Percentiles rank a stretch among this genome's conserved stretches.
Evolutionary conservation across 768 basidiomycete genomes (phyloP).

Genomic region (Leccinellum rugosiceps): DNA sequence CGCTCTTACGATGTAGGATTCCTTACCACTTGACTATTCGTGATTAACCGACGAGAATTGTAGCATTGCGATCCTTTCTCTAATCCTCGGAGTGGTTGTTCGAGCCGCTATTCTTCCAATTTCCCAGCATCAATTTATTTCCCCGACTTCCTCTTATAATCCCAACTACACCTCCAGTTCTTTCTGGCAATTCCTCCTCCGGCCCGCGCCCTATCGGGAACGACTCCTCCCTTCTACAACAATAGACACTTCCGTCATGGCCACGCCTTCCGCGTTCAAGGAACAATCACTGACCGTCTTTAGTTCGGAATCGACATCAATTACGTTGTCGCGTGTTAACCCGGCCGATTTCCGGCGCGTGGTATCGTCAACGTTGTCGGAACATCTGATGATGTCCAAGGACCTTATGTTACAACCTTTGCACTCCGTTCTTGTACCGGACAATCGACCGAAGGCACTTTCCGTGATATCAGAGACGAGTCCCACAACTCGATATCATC

Average conservation of each 20-base stretch:
- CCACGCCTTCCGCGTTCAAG: constrained; percentile 40
- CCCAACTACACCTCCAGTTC: constrained; percentile 28
- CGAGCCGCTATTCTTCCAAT: constrained; percentile 22
- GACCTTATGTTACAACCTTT: constrained; percentile 38
- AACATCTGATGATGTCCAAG: constrained; percentile 28
- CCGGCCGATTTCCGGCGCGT: constrained; percentile 22
- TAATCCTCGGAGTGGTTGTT: constrained; percentile 55
- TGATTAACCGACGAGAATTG: constrained; percentile 10
- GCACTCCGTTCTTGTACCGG: constrained; percentile 21
- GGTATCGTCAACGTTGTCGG: constrained; percentile 24
- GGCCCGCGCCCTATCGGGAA: constrained; percentile 39
- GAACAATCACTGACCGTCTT: constrained; percentile 53
- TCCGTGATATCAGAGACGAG: constrained; percentile 24
- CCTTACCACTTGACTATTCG: constrained; percentile 9
- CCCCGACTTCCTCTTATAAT: constrained; percentile 9
- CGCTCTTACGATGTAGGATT: constrained; percentile 62
- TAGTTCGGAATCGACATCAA: constrained; percentile 41
- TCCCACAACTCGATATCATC: constrained; percentile 2
- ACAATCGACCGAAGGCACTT: constrained; percentile 28
- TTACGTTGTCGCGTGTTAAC: constrained; percentile 22
- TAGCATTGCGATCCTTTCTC: constrained; percentile 66
- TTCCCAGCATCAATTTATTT: constrained; percentile 20
- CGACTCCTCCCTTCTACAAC: constrained; percentile 29
- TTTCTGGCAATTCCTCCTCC: constrained; percentile 44
- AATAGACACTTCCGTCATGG: constrained; percentile 26